Evolutionary conservation across 805 yeast genomes (phyloP).

Genomic region (Starmera dryadoides): DNA sequence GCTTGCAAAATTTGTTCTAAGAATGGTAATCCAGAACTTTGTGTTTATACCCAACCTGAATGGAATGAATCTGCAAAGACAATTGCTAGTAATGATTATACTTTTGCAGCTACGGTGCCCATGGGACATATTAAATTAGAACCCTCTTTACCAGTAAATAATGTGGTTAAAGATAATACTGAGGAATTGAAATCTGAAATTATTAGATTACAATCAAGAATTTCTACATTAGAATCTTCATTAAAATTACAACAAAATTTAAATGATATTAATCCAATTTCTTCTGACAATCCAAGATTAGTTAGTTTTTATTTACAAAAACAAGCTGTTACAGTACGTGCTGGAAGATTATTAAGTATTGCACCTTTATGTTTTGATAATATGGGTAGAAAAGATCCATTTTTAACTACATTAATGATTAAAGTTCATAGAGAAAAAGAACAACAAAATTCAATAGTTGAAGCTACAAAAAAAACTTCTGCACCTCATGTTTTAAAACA

Average conservation of each 20-base stretch:
- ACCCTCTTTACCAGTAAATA: not conserved
- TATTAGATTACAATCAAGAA: not conserved
- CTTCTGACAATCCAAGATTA: not conserved
- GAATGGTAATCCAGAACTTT: constrained; percentile 38
- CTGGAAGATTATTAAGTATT: constrained; percentile 23
- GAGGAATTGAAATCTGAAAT: not conserved
- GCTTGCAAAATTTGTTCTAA: constrained; percentile 45
- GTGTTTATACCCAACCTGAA: constrained; percentile 47
- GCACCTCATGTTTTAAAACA: constrained; percentile 11
- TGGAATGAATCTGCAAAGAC: constrained; percentile 43
- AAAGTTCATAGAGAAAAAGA: constrained; percentile 22
- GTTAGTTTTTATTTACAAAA: constrained; percentile 24
- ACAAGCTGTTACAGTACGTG: constrained; percentile 22
- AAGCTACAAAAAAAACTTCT: constrained; percentile 3
- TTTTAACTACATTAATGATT: constrained; percentile 16
- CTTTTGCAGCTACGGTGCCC: constrained; percentile 17
- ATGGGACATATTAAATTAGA: constrained; percentile 15
- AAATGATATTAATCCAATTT: not conserved
- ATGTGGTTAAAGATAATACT: not conserved
- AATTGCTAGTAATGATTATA: constrained; percentile 8
- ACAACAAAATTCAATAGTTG: constrained; percentile 5
- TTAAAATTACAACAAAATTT: not conserved
- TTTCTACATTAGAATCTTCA: not conserved
- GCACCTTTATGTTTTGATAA: constrained; percentile 26
- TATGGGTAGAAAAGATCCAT: constrained; percentile 23